phyloP scores from a whole-genome alignment of 345 rosid species.

The Syzygium grande region DNA sequence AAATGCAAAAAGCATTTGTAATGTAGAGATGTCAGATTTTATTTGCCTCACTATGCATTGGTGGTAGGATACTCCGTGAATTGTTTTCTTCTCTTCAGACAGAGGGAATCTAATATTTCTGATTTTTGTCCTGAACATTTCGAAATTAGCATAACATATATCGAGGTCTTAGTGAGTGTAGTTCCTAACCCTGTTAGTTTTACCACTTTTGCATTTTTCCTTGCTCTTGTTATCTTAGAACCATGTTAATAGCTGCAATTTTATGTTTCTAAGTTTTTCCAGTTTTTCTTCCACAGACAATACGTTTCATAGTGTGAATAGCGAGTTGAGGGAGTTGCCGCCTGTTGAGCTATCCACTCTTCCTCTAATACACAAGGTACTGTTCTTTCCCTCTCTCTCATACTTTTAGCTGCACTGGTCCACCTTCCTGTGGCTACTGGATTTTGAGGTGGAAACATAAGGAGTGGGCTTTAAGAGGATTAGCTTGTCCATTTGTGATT shows the following conservation, averaged over 20 bases:
- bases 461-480: background rate
- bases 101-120: background rate
- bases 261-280: background rate
- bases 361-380: constrained; percentile 77
- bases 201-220: background rate
- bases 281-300: constrained; percentile 38
- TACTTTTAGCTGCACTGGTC: background rate
- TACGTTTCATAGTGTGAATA: constrained; percentile 67
- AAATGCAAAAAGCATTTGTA: background rate
- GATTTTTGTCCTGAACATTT: background rate
- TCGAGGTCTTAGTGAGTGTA: background rate
- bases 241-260: background rate
- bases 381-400: background rate
- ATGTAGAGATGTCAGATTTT: background rate
- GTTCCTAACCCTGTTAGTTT: background rate
- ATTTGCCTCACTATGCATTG: background rate
- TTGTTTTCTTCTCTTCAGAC: background rate
- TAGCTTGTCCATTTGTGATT: background rate
- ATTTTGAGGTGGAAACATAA: background rate
- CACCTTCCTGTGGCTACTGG: background rate
- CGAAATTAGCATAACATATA: background rate
- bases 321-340: constrained; percentile 92
- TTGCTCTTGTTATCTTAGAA: background rate
- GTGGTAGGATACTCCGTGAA: background rate
- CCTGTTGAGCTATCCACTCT: constrained; percentile 88